Evolutionary conservation across 768 basidiomycete species (phyloP).

Genomic region (Termitomyces sp.): DNA sequence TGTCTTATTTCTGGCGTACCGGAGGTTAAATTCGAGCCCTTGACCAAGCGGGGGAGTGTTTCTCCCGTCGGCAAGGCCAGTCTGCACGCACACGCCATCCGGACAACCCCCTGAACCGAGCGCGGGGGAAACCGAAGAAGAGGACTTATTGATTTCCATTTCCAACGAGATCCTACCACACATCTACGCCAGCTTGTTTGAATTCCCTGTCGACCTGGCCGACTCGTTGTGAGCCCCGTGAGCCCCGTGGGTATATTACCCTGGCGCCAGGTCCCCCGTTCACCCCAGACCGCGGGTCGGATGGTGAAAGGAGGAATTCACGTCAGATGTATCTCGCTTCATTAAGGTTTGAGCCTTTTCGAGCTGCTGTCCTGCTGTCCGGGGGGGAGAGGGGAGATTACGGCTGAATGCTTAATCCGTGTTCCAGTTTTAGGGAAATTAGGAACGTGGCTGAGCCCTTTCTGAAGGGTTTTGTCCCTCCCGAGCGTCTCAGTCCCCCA

Average conservation of each 20-base stretch:
- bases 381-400: no score
- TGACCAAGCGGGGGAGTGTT: neutral
- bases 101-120: neutral
- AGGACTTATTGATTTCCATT: neutral
- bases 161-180: neutral
- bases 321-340: neutral
- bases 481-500: no score
- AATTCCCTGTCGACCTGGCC: no score
- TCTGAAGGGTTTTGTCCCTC: no score
- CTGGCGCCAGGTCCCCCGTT: no score
- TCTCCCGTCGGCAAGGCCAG: neutral
- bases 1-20: neutral
- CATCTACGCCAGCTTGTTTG: no score
- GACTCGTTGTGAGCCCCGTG: no score
- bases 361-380: neutral
- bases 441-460: no score
- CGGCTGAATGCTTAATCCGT: neutral
- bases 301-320: no score
- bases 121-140: neutral
- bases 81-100: neutral
- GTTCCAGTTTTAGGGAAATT: no score
- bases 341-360: neutral
- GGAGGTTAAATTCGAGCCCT: neutral
- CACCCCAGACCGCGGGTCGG: no score
- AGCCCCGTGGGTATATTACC: no score